Percentiles rank a stretch among this genome's conserved stretches.
These are phyloP conservation scores for Botrytis deweyae DNA, from an alignment of 2,329 filamentous ascomycete genomes.

Conservation along the genomic window DNA sequence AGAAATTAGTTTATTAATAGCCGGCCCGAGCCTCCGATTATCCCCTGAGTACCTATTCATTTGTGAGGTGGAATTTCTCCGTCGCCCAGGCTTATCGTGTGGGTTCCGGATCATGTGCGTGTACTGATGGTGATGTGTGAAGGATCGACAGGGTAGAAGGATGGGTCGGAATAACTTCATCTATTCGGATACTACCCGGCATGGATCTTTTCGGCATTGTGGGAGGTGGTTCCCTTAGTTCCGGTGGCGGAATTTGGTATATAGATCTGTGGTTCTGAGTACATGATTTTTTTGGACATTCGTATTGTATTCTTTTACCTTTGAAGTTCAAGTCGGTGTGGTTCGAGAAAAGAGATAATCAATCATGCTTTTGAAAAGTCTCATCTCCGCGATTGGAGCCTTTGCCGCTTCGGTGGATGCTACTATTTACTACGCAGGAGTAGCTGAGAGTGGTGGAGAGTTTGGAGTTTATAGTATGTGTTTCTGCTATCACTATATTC, in stretches of 20 bases:
- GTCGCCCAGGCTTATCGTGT: not conserved
- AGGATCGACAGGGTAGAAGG: not conserved
- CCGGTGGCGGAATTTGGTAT: not conserved
- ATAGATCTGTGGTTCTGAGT: not conserved
- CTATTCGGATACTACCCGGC: not conserved
- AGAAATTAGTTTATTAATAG: not conserved
- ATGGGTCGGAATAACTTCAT: not conserved
- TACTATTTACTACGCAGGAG: slow-evolving; percentile 50
- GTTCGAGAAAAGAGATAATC: not conserved
- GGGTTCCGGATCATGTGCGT: not conserved
- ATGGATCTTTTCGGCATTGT: slow-evolving; percentile 4
- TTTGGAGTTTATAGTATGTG: slow-evolving; percentile 46
- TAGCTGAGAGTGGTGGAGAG: slow-evolving; percentile 49
- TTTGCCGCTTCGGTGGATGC: slow-evolving; percentile 30
- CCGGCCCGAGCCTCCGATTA: slow-evolving; percentile 17
- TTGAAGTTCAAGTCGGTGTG: not conserved
- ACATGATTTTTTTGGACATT: not conserved
- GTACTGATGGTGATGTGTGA: not conserved
- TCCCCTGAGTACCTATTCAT: not conserved
- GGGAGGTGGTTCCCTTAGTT: not conserved
- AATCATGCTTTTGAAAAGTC: slow-evolving; percentile 9
- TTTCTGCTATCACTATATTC: not conserved
- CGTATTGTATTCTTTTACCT: not conserved
- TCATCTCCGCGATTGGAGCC: slow-evolving; percentile 4
- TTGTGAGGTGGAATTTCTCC: not conserved